Base-by-base conservation (phyloP, 2,329 filamentous ascomycete species). In the Fusarium graminum region DNA sequence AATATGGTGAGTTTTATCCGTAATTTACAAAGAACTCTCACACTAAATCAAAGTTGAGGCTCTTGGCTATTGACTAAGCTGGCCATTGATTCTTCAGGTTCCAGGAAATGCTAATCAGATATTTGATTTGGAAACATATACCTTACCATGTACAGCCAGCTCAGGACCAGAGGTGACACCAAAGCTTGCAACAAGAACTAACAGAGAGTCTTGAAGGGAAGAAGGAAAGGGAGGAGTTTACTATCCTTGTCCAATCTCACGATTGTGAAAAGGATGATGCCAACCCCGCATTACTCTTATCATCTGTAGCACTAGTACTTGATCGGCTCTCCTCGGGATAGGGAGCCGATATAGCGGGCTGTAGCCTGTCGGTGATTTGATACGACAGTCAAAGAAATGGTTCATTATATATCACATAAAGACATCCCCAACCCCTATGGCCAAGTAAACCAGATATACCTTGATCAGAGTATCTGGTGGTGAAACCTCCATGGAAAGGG, bases 341-440 rank as follows among this genome's bases (percentile, higher is more conserved):
- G 16, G 16, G 49, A 49, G 42, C 58, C 59, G 59, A 39, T 12
- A 30, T 16, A 10, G 44, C 42, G 28, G 32, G 25, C 28, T 25
- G 13, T 17, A 17, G 17, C 22, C 57, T 79, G 88, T 88, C 82
- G 11, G 9, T 43, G 38, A 8, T 46, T 60, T 8, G 10, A 36
- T 19, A 14, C 36, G 16, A n/a, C 13, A 17, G 6, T 13, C 12
- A 22, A 13, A 32, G 12, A 4, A 14, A 19, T 13, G 16, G 12
- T 34, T 14, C 16, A 34, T 34, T 34, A 14, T 2, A 34, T 12
- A 7, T 16, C 13, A 14, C 16, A 14, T 14, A 14, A 14, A 34
- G 13, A 34, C 5, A 6, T 9, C 8, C 28, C 28, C 5, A 29
- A 7, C 9, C 28, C 11, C 1, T 2, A 7, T 4, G 4, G 6